Evolutionary conservation across 805 yeast species (phyloP).

Genomic region (Pichia ethanolica): DNA sequence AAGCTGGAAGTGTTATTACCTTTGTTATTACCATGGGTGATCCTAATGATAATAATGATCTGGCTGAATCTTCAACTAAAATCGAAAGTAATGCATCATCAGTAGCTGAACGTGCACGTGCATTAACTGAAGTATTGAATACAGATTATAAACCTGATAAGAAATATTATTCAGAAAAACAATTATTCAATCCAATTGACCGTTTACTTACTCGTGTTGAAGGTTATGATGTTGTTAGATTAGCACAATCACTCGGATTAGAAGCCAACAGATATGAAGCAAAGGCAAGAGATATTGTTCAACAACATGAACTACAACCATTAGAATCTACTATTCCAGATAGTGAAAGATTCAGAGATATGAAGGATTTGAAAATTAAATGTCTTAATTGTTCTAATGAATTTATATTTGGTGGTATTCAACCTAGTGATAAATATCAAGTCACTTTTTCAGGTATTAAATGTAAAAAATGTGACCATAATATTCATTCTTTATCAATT

Average conservation of each 20-base stretch:
- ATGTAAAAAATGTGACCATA: conserved; percentile 54
- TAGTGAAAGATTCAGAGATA: conserved; percentile 68
- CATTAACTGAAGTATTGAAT: conserved; percentile 63
- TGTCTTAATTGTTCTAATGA: conserved; percentile 53
- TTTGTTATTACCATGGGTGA: conserved; percentile 54
- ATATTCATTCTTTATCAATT: conserved; percentile 46
- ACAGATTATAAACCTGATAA: conserved; percentile 63
- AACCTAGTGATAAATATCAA: conserved; percentile 51
- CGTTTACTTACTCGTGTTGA: conserved; percentile 79
- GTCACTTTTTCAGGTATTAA: conserved; percentile 62
- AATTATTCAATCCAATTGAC: conserved; percentile 84
- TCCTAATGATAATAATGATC: conserved; percentile 12
- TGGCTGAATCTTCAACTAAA: background rate
- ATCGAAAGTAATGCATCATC: conserved; percentile 23
- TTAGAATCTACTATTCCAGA: conserved; percentile 78
- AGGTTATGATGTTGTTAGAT: conserved; percentile 73
- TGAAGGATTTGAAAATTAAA: conserved; percentile 44
- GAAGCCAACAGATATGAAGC: conserved; percentile 58
- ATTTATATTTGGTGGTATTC: conserved; percentile 71
- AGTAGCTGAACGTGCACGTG: conserved; percentile 77
- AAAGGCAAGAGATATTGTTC: conserved; percentile 34
- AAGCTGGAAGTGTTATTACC: conserved; percentile 86
- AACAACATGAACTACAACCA: conserved; percentile 46
- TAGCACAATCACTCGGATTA: conserved; percentile 72
- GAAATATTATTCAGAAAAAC: conserved; percentile 75